Base-by-base conservation (phyloP, 495 filamentous ascomycete genomes). In the Margaritispora aquatica region DNA sequence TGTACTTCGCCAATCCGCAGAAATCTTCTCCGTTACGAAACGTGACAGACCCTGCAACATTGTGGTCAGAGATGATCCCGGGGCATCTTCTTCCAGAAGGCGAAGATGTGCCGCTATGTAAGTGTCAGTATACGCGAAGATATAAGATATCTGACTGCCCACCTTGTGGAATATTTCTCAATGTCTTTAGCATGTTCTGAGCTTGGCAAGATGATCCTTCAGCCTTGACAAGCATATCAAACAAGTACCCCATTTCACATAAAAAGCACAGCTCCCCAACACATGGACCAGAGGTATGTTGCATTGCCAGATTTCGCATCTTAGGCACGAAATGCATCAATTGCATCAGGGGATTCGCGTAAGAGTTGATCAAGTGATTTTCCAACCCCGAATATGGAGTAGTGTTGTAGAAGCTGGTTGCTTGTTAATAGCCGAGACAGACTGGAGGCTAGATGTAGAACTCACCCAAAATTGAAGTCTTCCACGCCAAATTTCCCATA, bases 171-270 rank as follows among this genome's bases (percentile, higher is more conserved):
- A 87, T 84, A 63, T 82, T 86, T 67, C 88, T 88, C 63, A 97
- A 86, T 0, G 92, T 88, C 72, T 90, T 94, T 34, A 97, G 74
- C 63, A 99, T 83, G 68, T 99, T 99, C 0, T 93, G 96, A n/a
- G 94, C 94, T 64, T 97, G 94, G 65, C 95, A 97, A 60, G 92
- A 94, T 56, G 89, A 85, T 1, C 92, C 94, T 64, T 86, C 85
- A 7, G 93, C 93, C 67, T 96, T 97, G 63, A 97, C 89, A 29
- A 99, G 77, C 94, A 99, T 99, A 67, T 99, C 94, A 65, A 97
- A 92, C 20, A 99, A 75, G 69, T 92, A 98, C 19, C 93, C 94
- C 69, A 97, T 73, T 71, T 99, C 95, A 73, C 94, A 99, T 2
- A 97, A 74, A 34, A 99, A 75, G 74, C 94, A 99, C 41, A 80